phyloP scores from a whole-genome alignment of 83 land plant genomes.

The Diphasiastrum complanatum region DNA sequence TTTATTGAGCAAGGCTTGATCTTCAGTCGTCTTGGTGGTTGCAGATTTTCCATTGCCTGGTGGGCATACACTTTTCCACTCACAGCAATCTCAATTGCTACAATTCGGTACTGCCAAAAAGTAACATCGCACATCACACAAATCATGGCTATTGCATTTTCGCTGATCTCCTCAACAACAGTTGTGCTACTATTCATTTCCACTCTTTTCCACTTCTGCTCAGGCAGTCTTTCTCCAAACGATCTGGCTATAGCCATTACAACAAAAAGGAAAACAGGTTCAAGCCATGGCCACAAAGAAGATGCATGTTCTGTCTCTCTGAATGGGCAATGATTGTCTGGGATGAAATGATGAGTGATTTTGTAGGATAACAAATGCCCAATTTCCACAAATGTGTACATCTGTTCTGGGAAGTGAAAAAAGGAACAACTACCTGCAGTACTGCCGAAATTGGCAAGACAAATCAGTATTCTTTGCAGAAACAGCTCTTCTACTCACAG shows the following conservation, averaged over 20 bases:
- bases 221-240: conserved; percentile 31
- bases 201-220: conserved; percentile 24
- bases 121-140: conserved; percentile 46
- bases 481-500: no score
- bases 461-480: no score
- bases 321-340: no score
- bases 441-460: no score
- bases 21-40: not conserved
- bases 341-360: no score
- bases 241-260: conserved; percentile 46
- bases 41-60: conserved; percentile 93
- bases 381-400: no score
- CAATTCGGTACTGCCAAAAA: conserved; percentile 60
- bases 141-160: conserved; percentile 49
- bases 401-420: no score
- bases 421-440: no score
- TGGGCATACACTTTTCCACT: conserved; percentile 95
- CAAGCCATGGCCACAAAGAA: no score
- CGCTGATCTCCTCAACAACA: conserved; percentile 43
- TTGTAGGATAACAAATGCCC: no score
- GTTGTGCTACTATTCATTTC: conserved; percentile 17
- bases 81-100: conserved; percentile 70
- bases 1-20: conserved; percentile 7
- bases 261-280: no score
- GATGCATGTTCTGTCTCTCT: no score